Percentiles rank a stretch among this genome's conserved stretches.
Conservation (phyloP, 1,139 yeast species). For the Candida neerlandica region DNA sequence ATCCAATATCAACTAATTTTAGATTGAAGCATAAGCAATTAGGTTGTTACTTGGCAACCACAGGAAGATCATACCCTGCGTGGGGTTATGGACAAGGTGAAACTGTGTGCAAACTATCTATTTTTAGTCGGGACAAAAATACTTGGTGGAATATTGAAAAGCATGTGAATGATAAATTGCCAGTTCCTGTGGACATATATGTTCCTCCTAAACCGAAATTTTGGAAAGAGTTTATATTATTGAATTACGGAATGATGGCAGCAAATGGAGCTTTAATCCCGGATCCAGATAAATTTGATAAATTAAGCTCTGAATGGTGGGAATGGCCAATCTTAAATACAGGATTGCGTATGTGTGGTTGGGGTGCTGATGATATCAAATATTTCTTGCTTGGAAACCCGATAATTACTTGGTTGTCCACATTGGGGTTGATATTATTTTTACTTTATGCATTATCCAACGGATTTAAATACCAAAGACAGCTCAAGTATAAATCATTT, state of each 20-base stretch:
- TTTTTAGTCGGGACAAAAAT: conserved; percentile 56
- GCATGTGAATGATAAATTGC: conserved; percentile 52
- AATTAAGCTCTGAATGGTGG: conserved; percentile 73
- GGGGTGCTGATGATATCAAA: conserved; percentile 53
- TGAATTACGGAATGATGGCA: conserved; percentile 78
- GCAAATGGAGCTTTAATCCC: conserved; percentile 77
- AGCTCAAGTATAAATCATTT: conserved; percentile 19
- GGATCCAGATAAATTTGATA: conserved; percentile 67
- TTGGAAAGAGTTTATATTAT: conserved; percentile 68
- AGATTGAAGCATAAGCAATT: conserved; percentile 60
- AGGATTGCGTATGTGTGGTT: conserved; percentile 72
- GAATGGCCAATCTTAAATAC: conserved; percentile 71
- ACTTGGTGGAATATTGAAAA: conserved; percentile 85
- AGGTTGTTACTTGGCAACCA: conserved; percentile 76
- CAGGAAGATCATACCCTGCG: conserved; percentile 69
- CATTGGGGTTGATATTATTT: conserved; percentile 26
- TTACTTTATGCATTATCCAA: conserved; percentile 22
- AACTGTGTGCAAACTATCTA: conserved; percentile 63
- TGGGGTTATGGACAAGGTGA: conserved; percentile 88
- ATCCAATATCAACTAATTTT: conserved; percentile 72
- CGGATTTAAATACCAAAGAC: conserved; percentile 40
- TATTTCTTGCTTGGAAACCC: conserved; percentile 72
- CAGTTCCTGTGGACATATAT: conserved; percentile 41
- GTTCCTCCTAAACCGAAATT: conserved; percentile 68
- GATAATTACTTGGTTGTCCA: conserved; percentile 63